Evolutionary conservation across 2,329 filamentous ascomycete genomes (phyloP).

Genomic region (Cladosporium velox): DNA sequence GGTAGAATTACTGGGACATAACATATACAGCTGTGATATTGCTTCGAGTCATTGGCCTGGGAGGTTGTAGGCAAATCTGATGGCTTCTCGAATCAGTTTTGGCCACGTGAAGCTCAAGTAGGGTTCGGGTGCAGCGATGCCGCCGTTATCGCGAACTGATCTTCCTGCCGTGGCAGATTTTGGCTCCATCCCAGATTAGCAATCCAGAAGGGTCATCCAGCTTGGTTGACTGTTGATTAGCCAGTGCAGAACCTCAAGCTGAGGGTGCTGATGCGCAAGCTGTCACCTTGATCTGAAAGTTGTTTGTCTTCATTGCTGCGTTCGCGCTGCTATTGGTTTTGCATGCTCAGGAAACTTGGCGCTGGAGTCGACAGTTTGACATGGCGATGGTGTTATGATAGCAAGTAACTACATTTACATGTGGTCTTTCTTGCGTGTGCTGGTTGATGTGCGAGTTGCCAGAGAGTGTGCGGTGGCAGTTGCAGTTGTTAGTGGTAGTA

Average conservation of each 20-base stretch:
- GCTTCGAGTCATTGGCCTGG: not conserved
- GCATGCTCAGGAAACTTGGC: not conserved
- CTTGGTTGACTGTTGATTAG: not conserved
- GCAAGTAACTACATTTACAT: no score
- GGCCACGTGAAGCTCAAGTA: conserved; percentile 8
- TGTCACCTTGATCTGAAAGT: not conserved
- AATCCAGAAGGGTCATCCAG: not conserved
- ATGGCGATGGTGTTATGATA: not conserved
- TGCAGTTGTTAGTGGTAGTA: no score
- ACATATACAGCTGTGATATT: not conserved
- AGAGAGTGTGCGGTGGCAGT: no score
- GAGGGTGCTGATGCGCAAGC: not conserved
- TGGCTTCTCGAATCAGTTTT: not conserved
- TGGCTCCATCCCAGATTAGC: not conserved
- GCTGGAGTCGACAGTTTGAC: no score
- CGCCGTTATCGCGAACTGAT: not conserved
- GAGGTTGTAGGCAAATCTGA: not conserved
- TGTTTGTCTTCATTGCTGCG: not conserved
- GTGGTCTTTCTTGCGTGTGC: no score
- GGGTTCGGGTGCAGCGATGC: not conserved
- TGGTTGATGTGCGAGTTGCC: no score
- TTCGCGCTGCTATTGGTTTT: not conserved
- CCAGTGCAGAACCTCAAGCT: not conserved
- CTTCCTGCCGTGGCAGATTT: not conserved
- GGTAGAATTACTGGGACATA: not conserved